These are phyloP conservation scores for Fusarium coicis DNA, from an alignment of 2,329 filamentous ascomycete species.

Conservation along the genomic window DNA sequence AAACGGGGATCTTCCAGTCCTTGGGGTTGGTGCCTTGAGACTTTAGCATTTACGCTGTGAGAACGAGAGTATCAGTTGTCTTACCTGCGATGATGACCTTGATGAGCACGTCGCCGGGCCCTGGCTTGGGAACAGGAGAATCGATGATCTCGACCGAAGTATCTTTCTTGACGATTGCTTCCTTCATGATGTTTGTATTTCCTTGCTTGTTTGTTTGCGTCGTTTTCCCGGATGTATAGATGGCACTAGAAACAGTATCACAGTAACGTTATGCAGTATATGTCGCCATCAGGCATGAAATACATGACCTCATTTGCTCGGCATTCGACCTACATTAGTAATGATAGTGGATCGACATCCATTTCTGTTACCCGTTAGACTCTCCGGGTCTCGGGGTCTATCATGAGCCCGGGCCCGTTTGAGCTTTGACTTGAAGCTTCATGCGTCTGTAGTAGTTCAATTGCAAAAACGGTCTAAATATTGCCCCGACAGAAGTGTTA, in stretches of 20 bases:
- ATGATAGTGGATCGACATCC: background rate
- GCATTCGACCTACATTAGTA: background rate
- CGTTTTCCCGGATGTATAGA: background rate
- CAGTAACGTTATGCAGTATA: background rate
- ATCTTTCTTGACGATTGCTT: constrained; percentile 21
- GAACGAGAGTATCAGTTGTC: accelerated
- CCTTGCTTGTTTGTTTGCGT: too few relatives aligned
- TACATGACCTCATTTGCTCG: constrained; percentile 6
- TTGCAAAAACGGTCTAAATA: background rate
- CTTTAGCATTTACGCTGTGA: accelerated
- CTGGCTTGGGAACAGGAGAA: constrained; percentile 9
- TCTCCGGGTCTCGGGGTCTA: background rate
- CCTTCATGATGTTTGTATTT: constrained; percentile 3
- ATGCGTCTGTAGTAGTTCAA: accelerated
- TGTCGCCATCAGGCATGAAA: background rate
- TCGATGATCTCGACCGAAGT: constrained; percentile 5
- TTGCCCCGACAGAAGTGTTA: accelerated
- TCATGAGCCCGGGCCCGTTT: background rate
- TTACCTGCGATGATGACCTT: constrained; percentile 12
- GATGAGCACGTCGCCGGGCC: constrained; percentile 3
- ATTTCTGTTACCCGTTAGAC: background rate
- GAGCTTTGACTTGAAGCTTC: accelerated
- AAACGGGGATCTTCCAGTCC: constrained; percentile 41
- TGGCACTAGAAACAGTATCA: background rate
- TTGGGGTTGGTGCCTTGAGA: constrained; percentile 40